Evolutionary conservation across 345 rosid species (phyloP).

Genomic region (Streptanthus diversifolius): DNA sequence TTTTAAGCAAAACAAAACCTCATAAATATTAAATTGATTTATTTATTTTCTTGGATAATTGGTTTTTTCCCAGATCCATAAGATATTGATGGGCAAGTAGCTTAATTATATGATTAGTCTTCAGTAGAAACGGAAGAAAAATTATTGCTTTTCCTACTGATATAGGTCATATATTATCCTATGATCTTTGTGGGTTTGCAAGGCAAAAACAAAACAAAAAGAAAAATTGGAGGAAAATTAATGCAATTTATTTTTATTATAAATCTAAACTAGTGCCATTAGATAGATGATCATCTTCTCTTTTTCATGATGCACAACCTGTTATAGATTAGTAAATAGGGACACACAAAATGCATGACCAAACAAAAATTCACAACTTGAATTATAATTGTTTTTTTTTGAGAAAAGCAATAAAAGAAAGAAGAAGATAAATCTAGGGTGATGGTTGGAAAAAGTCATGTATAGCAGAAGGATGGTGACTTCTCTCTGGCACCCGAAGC

Average conservation of each 20-base stretch:
- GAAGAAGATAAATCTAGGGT: constrained; percentile 5
- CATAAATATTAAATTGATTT: neutral
- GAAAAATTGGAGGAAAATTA: neutral
- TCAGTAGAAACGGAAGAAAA: neutral
- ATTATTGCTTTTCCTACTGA: neutral
- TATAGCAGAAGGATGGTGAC: constrained; percentile 25
- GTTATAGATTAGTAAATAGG: neutral
- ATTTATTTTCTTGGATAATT: neutral
- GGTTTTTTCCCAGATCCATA: neutral
- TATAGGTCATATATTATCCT: neutral
- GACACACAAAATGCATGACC: constrained; percentile 5
- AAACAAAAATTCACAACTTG: neutral
- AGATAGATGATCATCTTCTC: neutral
- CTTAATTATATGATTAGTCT: neutral
- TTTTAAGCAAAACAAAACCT: constrained; percentile 12
- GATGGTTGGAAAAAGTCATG: constrained; percentile 2
- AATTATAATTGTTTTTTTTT: neutral
- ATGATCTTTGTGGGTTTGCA: neutral
- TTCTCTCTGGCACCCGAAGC: constrained; percentile 29
- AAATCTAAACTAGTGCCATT: neutral
- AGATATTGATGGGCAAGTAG: neutral
- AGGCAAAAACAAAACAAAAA: neutral
- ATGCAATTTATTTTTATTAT: neutral
- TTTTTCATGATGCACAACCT: neutral
- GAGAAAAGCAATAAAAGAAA: constrained; percentile 3